Evolutionary conservation across 148 eudicot species (phyloP).

Genomic region (Rhododendron henanense): DNA sequence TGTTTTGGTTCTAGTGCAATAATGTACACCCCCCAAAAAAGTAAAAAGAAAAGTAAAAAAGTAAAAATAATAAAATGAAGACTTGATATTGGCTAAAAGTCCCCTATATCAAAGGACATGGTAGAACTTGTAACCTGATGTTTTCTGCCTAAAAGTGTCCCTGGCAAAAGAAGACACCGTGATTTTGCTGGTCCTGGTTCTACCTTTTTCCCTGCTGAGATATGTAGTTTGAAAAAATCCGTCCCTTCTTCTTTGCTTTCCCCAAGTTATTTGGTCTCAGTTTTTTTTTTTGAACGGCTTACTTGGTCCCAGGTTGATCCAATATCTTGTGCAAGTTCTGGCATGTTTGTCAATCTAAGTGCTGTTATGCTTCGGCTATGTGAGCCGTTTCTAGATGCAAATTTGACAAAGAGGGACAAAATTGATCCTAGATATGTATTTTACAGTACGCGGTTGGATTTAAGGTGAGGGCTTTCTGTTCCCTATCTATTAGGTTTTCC

Average conservation of each 20-base stretch:
- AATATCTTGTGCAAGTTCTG: conserved; percentile 90
- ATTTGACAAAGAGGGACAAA: conserved; percentile 72
- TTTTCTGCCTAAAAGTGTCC: background rate
- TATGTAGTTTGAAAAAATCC: background rate
- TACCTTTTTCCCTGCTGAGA: background rate
- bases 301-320: conserved; percentile 76
- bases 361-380: conserved; percentile 90
- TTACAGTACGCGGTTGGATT: conserved; percentile 59
- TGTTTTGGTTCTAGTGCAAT: background rate
- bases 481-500: background rate
- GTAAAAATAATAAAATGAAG: background rate
- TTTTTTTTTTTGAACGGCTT: background rate
- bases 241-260: background rate
- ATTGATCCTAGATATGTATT: conserved; percentile 82
- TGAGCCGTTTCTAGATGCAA: conserved; percentile 92
- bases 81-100: background rate
- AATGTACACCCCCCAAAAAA: background rate
- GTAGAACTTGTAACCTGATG: background rate
- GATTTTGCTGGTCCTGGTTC: background rate
- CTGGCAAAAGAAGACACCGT: background rate
- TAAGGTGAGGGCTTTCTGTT: conserved; percentile 49
- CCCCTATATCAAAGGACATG: background rate
- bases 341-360: conserved; percentile 97
- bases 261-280: conserved; percentile 28
- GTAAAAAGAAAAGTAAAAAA: background rate